Evolutionary conservation across 495 filamentous ascomycete genomes (phyloP), one percentile per base, ranked within the genome.

Genomic region (Recurvomyces mirabilis): DNA sequence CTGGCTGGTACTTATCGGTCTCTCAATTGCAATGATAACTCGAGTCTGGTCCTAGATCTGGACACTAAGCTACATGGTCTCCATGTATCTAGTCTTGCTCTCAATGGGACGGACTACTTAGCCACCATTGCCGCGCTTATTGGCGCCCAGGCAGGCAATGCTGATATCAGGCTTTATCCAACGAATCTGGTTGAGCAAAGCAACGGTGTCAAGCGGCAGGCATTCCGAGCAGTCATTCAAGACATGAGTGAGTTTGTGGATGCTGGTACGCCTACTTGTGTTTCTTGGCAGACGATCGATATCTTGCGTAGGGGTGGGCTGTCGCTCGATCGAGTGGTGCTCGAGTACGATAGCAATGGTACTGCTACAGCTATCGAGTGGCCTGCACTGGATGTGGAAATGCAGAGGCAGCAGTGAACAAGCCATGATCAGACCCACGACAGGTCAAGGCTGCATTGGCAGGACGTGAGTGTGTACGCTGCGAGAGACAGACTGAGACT

Each of bases 261-360:
- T 24, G 37, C 37, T 9, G 37, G 37, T 9, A 40, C 37, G 19
- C 37, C 37, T 14, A 40, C 37, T 14, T 40, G 37, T 24, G 24
- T 40, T 20, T 40, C 20, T 10, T 40, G 37, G 37, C 14, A 40
- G 37, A 40, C 37, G 5, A 15, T 21, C 10, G 37, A 20, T 5
- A 11, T 21, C 12, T 40, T 40, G 37, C 26, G n/a, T n/a, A n/a
- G n/a, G n/a, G n/a, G n/a, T n/a, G n/a, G n/a, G n/a, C n/a, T n/a
- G n/a, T n/a, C n/a, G n/a, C n/a, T n/a, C n/a, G n/a, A n/a, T n/a
- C n/a, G n/a, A n/a, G n/a, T n/a, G n/a, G n/a, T n/a, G n/a, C n/a
- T n/a, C n/a, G n/a, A n/a, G n/a, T n/a, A n/a, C n/a, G n/a, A n/a
- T n/a, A n/a, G n/a, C n/a, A n/a, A n/a, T n/a, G n/a, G n/a, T n/a